These are phyloP conservation scores for Purpureocillium lavendulum DNA, from an alignment of 2,329 filamentous ascomycete species.

Conservation along the genomic window DNA sequence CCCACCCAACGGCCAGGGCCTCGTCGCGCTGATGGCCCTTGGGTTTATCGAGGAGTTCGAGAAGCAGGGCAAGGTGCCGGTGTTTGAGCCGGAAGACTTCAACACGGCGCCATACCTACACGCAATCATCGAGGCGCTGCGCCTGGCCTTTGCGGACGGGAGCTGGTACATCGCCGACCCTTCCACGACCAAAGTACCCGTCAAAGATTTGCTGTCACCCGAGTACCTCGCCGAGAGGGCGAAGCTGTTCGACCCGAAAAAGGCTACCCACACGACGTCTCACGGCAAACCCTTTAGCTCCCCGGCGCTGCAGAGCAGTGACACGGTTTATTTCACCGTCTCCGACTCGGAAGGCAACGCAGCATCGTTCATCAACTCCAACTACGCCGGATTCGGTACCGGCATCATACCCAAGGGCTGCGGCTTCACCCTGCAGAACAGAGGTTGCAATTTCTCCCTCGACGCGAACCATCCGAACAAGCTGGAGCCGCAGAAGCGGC, in stretches of 20 bases:
- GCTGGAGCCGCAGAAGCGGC: slow-evolving; percentile 73
- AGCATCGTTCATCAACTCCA: slow-evolving; percentile 94
- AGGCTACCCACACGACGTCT: slow-evolving; percentile 53
- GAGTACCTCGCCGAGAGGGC: slow-evolving; percentile 67
- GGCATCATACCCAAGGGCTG: slow-evolving; percentile 76
- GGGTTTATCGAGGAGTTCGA: slow-evolving; percentile 87
- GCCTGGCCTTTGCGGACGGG: slow-evolving; percentile 84
- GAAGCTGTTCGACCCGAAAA: slow-evolving; percentile 45
- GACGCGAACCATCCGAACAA: slow-evolving; percentile 66
- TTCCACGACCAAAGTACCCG: slow-evolving; percentile 59
- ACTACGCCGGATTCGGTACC: slow-evolving; percentile 84
- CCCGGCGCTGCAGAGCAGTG: slow-evolving; percentile 75
- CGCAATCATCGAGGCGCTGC: slow-evolving; percentile 76
- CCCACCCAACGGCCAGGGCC: slow-evolving; percentile 91
- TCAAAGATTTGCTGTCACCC: slow-evolving; percentile 60
- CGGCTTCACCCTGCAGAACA: slow-evolving; percentile 92
- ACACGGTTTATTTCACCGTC: slow-evolving; percentile 90
- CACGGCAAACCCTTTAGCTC: slow-evolving; percentile 64
- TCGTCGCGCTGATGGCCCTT: slow-evolving; percentile 88
- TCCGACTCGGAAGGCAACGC: slow-evolving; percentile 80
- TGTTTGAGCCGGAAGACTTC: slow-evolving; percentile 63
- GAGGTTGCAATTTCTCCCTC: slow-evolving; percentile 79
- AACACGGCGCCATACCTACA: slow-evolving; percentile 79
- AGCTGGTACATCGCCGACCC: slow-evolving; percentile 89
- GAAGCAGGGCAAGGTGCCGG: slow-evolving; percentile 62